A percentile compares a stretch with the other conserved stretches of the same genome.
Conservation (phyloP, 495 filamentous ascomycete genomes). For the Astrocystis sublimbata region DNA sequence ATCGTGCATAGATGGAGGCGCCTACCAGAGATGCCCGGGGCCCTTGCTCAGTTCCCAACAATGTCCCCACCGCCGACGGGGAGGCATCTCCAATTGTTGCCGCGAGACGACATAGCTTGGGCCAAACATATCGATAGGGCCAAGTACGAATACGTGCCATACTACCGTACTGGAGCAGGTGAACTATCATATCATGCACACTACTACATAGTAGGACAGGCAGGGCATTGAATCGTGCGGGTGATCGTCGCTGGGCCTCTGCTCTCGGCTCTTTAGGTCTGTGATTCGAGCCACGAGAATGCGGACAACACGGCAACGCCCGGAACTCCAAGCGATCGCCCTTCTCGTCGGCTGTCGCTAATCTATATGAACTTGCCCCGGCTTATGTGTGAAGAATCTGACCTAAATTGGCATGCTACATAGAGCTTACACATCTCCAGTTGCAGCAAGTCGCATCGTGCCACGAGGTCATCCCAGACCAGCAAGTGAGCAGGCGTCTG, state of each 20-base stretch:
- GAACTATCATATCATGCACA: not conserved
- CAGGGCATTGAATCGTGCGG: too few relatives aligned
- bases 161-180: too few relatives aligned
- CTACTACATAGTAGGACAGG: too few relatives aligned
- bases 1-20: conserved; percentile 8
- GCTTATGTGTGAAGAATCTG: not conserved
- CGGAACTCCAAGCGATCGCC: not conserved
- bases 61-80: not conserved
- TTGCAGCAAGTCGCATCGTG: not conserved
- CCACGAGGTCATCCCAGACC: not conserved
- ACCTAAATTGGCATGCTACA: not conserved
- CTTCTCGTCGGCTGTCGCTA: not conserved
- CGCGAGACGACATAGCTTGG: not conserved
- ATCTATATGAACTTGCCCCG: not conserved
- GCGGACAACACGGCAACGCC: not conserved
- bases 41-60: not conserved
- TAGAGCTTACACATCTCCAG: not conserved
- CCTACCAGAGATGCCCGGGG: not conserved
- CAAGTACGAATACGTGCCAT: not conserved
- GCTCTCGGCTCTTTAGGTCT: not conserved
- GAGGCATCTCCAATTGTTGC: conserved; percentile 2
- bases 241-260: not conserved
- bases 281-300: conserved; percentile 16
- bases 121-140: not conserved
- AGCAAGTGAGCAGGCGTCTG: conserved; percentile 1